A percentile compares a stretch with the other conserved stretches of the same genome.
phyloP scores from a whole-genome alignment of 768 basidiomycete species.

The Exidia glandulosa region DNA sequence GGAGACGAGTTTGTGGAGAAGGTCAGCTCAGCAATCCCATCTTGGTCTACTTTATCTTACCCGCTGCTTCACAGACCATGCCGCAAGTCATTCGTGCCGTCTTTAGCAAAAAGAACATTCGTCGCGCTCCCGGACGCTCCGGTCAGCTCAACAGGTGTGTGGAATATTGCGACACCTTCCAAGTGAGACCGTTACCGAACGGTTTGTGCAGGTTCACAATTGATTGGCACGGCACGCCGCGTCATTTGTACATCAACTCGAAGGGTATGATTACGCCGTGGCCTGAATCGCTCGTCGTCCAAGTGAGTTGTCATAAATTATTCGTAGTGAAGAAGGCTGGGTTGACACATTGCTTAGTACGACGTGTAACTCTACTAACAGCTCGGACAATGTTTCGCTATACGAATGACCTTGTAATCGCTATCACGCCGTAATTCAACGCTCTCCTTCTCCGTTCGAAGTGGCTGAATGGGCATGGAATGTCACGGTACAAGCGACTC shows the following conservation, averaged over 20 bases:
- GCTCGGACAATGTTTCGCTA: no score
- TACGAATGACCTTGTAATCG: no score
- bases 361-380: background rate
- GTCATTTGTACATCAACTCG: constrained; percentile 1
- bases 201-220: background rate
- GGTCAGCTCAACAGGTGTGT: constrained; percentile 47
- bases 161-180: background rate
- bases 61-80: constrained; percentile 44
- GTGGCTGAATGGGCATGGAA: no score
- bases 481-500: no score
- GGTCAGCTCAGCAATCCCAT: constrained; percentile 19
- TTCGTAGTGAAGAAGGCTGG: background rate
- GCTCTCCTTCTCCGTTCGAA: no score
- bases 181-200: background rate
- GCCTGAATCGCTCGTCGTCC: constrained; percentile 7
- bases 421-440: no score
- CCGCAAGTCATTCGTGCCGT: constrained; percentile 54
- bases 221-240: constrained; percentile 1
- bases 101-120: constrained; percentile 44
- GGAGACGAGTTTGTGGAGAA: constrained; percentile 48
- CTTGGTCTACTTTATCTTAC: no score
- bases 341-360: background rate
- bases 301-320: background rate
- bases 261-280: constrained; percentile 6
- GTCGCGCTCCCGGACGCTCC: constrained; percentile 57